phyloP scores from a whole-genome alignment of 257 asterid species.

The Phtheirospermum japonicum region DNA sequence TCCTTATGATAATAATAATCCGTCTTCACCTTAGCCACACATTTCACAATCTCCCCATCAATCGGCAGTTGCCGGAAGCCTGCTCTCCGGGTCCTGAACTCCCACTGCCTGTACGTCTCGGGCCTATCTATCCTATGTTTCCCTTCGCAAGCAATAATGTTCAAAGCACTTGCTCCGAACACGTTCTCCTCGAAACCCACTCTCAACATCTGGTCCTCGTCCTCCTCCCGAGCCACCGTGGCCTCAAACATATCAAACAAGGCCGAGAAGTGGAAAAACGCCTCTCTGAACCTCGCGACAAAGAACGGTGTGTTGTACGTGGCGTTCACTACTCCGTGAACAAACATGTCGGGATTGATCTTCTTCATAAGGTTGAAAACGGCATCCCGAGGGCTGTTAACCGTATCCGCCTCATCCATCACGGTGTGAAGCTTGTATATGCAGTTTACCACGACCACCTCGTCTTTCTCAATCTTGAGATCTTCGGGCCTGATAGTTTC shows the following conservation, averaged over 20 bases:
- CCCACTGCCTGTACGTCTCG: conserved; percentile 59
- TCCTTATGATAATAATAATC: conserved; percentile 39
- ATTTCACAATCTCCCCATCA: conserved; percentile 33
- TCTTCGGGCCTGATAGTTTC: conserved; percentile 42
- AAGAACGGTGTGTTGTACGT: conserved; percentile 47
- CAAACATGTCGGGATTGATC: conserved; percentile 43
- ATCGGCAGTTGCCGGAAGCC: conserved; percentile 41
- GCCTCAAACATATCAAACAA: conserved; percentile 51
- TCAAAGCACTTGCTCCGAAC: conserved; percentile 37
- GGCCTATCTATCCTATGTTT: conserved; percentile 48
- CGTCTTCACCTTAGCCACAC: conserved; percentile 34
- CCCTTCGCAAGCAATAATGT: conserved; percentile 49
- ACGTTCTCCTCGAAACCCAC: conserved; percentile 32
- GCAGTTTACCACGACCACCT: conserved; percentile 44
- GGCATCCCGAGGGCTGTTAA: conserved; percentile 36
- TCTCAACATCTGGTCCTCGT: conserved; percentile 35
- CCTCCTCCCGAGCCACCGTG: conserved; percentile 33
- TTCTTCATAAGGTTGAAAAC: conserved; percentile 39
- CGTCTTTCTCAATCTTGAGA: conserved; percentile 30
- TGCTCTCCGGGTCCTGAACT: conserved; percentile 34
- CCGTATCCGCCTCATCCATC: conserved; percentile 41
- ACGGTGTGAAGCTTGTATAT: conserved; percentile 37
- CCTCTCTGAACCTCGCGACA: conserved; percentile 46
- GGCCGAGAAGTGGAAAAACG: conserved; percentile 40
- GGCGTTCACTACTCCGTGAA: conserved; percentile 39